phyloP scores from a whole-genome alignment of 805 yeast genomes.

The Teunomyces stri region DNA sequence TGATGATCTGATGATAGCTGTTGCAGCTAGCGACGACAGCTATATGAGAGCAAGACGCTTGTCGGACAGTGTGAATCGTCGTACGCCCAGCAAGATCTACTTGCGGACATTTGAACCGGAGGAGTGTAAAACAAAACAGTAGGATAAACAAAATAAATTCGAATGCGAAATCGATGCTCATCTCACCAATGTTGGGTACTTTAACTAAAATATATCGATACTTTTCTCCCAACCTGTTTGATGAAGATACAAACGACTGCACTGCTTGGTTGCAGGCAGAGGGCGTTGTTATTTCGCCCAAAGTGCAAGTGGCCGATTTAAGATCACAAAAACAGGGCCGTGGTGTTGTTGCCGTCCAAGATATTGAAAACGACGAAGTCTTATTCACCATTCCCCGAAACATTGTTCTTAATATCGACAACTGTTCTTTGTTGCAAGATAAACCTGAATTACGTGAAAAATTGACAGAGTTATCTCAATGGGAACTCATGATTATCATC shows the following conservation, averaged over 20 bases:
- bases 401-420: slow-evolving; percentile 56
- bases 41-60: slow-evolving; percentile 27
- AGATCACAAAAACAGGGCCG: slow-evolving; percentile 67
- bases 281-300: slow-evolving; percentile 51
- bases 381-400: slow-evolving; percentile 68
- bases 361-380: slow-evolving; percentile 59
- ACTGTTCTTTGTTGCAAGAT: slow-evolving; percentile 43
- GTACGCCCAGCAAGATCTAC: slow-evolving; percentile 10
- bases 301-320: slow-evolving; percentile 60
- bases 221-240: not conserved
- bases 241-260: not conserved
- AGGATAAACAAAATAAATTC: not conserved
- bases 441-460: slow-evolving; percentile 29
- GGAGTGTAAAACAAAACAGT: slow-evolving; percentile 3
- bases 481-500: slow-evolving; percentile 76
- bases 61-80: slow-evolving; percentile 9
- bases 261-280: slow-evolving; percentile 25
- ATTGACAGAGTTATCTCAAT: slow-evolving; percentile 51
- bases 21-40: slow-evolving; percentile 44
- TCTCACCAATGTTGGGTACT: slow-evolving; percentile 2
- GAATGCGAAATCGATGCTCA: slow-evolving; percentile 2
- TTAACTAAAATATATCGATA: slow-evolving; percentile 1
- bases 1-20: slow-evolving; percentile 24
- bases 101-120: slow-evolving; percentile 4
- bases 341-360: slow-evolving; percentile 64